Evolutionary conservation across 2,329 filamentous ascomycete species (phyloP).

Genomic region (Arthrobotrys musiformis): DNA sequence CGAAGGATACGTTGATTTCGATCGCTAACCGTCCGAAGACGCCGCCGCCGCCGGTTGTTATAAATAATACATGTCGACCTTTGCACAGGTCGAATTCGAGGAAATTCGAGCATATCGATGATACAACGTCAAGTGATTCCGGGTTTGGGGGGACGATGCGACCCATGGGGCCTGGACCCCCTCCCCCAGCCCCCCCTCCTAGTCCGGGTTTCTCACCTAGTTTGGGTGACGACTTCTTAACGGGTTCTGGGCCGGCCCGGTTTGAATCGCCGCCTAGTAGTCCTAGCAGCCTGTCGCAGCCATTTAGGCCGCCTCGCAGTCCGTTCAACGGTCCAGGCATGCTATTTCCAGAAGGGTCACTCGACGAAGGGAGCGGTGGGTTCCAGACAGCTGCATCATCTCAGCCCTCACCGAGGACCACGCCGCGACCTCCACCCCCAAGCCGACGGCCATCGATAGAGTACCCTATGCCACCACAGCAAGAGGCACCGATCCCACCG

Average conservation of each 20-base stretch:
- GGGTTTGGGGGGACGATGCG: neutral
- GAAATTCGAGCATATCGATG: neutral
- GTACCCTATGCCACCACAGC: neutral
- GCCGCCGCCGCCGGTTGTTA: conserved; percentile 8
- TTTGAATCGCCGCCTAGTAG: conserved; percentile 8
- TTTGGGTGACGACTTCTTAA: neutral
- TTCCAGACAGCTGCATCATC: conserved; percentile 12
- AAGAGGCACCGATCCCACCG: neutral
- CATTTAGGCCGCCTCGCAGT: neutral
- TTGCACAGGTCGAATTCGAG: conserved; percentile 23
- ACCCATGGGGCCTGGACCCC: conserved; percentile 16
- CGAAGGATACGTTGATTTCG: conserved; percentile 11
- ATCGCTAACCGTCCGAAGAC: conserved; percentile 1
- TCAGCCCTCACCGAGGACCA: conserved; percentile 18
- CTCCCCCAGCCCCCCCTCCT: neutral
- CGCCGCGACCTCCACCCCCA: neutral
- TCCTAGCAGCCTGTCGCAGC: neutral
- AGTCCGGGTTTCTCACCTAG: neutral
- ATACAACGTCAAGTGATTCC: neutral
- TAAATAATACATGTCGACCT: conserved; percentile 30
- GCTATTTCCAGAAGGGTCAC: neutral
- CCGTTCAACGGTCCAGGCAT: neutral
- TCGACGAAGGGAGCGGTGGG: conserved; percentile 14
- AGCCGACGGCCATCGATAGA: conserved; percentile 24
- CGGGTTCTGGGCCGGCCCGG: neutral